A percentile compares a stretch with the other conserved stretches of the same genome.
Conservation (phyloP, 2,329 filamentous ascomycete genomes). For the Leptosphaerulina australis region DNA sequence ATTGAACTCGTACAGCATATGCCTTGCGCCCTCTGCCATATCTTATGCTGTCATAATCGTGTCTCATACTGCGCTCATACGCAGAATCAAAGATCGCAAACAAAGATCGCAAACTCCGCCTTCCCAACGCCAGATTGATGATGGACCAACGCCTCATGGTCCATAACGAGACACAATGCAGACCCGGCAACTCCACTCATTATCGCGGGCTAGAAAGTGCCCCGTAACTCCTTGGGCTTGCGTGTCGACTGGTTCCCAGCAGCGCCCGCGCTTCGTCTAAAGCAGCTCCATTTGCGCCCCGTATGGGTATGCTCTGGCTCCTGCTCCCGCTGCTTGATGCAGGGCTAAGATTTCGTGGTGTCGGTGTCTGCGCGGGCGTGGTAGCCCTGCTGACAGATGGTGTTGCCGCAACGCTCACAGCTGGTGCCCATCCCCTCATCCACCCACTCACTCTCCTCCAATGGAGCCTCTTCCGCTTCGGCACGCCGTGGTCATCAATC, state of each 20-base stretch:
- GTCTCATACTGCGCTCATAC: too few relatives aligned
- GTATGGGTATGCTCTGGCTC: slow-evolving; percentile 38
- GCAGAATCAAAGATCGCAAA: too few relatives aligned
- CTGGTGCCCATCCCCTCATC: slow-evolving; percentile 71
- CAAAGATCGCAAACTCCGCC: too few relatives aligned
- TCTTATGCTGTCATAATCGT: too few relatives aligned
- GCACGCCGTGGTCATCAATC: slow-evolving; percentile 44
- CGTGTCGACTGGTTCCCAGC: slow-evolving; percentile 40
- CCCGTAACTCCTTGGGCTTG: slow-evolving; percentile 46
- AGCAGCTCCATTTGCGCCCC: slow-evolving; percentile 26
- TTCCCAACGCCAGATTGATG: background rate
- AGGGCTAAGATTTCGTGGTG: slow-evolving; percentile 6
- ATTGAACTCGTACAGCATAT: too few relatives aligned
- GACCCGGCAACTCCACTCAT: background rate
- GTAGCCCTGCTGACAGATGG: slow-evolving; percentile 37
- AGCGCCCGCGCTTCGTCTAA: slow-evolving; percentile 47
- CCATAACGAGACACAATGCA: background rate
- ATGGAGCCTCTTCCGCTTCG: slow-evolving; percentile 50
- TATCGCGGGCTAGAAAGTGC: background rate
- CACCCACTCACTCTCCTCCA: slow-evolving; percentile 67
- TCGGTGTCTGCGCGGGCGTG: slow-evolving; percentile 36
- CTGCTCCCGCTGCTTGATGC: slow-evolving; percentile 5
- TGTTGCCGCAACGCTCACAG: slow-evolving; percentile 49
- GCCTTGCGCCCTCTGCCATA: too few relatives aligned
- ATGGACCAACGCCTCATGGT: background rate